Evolutionary conservation across 139 green algal genomes (phyloP), one percentile per base, ranked within the genome.

Genomic region (Coelastrella sp.): DNA sequence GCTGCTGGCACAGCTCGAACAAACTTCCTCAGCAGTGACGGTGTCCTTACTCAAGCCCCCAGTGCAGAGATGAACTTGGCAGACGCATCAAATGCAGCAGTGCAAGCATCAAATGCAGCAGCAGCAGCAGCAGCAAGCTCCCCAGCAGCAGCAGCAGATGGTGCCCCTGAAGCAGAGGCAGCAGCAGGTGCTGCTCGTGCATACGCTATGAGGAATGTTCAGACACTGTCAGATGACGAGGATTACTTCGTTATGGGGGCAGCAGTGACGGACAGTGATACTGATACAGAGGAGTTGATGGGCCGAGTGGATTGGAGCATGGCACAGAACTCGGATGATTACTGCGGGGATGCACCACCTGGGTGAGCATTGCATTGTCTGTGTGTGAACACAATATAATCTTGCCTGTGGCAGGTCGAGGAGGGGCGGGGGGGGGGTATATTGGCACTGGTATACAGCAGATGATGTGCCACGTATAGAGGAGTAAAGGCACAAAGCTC

Each of bases 241-340:
- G 85, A 90, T 7, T 90, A 57, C 23, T 47, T 71, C 4, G 73
- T 84, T 5, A 60, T 20, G 4, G 22, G 17, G 64, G 85, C 19
- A 13, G 85, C 73, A 13, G 58, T 71, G 6, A 90, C 74, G 54
- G 85, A 90, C 7, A 90, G 85, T 68, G 85, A 90, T 7, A 56
- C 85, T n/a, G 85, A 83, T 23, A 90, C 85, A 20, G 85, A 90
- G 58, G 85, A 90, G 58, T 17, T 90, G 7, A 83, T 90, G 85
- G 85, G 85, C 4, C 73, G 47, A 16, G 85, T 90, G 58, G 77
- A 92, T 6, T 89, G 83, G 90, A 74, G 68, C 11, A 23, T 83
- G 57, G 80, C 88, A 61, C 5, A 74, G 10, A 75, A 83, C 58
- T 91, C 90, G 66, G 90, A 93, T n/a, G 90, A 93, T 17, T 82